phyloP scores from a whole-genome alignment of 495 filamentous ascomycete species.

The Massariosphaeria phaeospora region DNA sequence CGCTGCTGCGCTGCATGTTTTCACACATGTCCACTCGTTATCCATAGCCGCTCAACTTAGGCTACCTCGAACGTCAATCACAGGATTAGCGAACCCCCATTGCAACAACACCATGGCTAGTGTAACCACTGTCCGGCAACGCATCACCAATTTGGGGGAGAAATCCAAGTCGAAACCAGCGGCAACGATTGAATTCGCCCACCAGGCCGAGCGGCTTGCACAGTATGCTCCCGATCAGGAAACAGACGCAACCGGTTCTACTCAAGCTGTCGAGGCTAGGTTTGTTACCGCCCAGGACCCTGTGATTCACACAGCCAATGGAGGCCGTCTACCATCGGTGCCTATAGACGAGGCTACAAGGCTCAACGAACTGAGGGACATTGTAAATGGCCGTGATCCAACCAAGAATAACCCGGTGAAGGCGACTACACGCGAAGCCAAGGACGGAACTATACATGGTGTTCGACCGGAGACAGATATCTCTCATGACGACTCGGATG shows the following conservation, averaged over 20 bases:
- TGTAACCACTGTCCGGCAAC: slow-evolving; percentile 11
- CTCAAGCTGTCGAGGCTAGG: slow-evolving; percentile 57
- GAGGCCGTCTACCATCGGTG: slow-evolving; percentile 59
- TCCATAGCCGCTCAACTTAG: no score
- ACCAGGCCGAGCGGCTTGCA: slow-evolving; percentile 57
- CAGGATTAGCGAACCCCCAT: no score
- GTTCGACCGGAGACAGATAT: slow-evolving; percentile 8
- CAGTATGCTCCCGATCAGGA: slow-evolving; percentile 36
- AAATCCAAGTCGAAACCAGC: slow-evolving; percentile 30
- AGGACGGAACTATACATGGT: slow-evolving; percentile 37
- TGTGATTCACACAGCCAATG: slow-evolving; percentile 62
- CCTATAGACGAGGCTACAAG: slow-evolving; percentile 61
- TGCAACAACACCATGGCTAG: slow-evolving; percentile 19
- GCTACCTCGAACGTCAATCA: no score
- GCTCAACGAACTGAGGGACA: slow-evolving; percentile 58
- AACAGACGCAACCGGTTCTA: slow-evolving; percentile 35
- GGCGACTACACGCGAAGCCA: slow-evolving; percentile 19
- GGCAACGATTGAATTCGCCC: slow-evolving; percentile 42
- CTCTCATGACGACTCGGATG: slow-evolving; percentile 21
- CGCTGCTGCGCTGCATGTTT: no score
- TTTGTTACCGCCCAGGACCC: slow-evolving; percentile 68
- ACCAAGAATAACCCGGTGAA: slow-evolving; percentile 17
- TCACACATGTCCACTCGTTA: no score
- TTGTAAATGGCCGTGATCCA: slow-evolving; percentile 40
- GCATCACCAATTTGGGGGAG: slow-evolving; percentile 6